Conservation (phyloP, 192 early-diverging fungal species). For the Rhizoclosmatium sp. region DNA sequence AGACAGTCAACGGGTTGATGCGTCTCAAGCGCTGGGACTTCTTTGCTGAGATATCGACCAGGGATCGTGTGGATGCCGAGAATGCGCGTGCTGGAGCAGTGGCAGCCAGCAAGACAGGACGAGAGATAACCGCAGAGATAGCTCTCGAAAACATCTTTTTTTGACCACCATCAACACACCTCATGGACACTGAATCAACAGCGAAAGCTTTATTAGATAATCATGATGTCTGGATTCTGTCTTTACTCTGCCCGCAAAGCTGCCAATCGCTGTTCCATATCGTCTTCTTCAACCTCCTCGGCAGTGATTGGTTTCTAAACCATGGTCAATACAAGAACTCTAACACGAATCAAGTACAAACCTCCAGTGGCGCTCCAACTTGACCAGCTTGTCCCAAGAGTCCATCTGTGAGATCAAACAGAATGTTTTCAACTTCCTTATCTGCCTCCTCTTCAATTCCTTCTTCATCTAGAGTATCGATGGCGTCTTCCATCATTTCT, state of each 20-base stretch:
- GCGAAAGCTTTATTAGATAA: background rate
- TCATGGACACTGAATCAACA: background rate
- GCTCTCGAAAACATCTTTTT: no score
- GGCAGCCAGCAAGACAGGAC: background rate
- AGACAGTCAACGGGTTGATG: conserved; percentile 13
- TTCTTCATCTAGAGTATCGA: conserved; percentile 88
- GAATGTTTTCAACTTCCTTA: conserved; percentile 89
- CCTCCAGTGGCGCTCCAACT: conserved; percentile 65
- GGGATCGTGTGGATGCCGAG: background rate
- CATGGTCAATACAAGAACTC: conserved; percentile 37
- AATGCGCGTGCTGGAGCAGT: background rate
- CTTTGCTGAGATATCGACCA: background rate
- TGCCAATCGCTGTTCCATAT: conserved; percentile 87
- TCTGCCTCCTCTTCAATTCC: conserved; percentile 94
- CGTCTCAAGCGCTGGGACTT: background rate
- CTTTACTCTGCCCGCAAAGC: conserved; percentile 63
- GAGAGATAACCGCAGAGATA: no score
- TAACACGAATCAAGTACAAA: conserved; percentile 13
- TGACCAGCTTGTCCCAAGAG: conserved; percentile 66
- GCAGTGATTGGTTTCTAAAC: conserved; percentile 40
- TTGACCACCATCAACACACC: no score
- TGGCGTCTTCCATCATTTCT: conserved; percentile 93
- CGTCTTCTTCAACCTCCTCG: conserved; percentile 78
- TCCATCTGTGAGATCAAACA: conserved; percentile 91
- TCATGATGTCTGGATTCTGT: background rate